Conservation (phyloP, 2,329 filamentous ascomycete species). For the Cladobotryum mycophilum region DNA sequence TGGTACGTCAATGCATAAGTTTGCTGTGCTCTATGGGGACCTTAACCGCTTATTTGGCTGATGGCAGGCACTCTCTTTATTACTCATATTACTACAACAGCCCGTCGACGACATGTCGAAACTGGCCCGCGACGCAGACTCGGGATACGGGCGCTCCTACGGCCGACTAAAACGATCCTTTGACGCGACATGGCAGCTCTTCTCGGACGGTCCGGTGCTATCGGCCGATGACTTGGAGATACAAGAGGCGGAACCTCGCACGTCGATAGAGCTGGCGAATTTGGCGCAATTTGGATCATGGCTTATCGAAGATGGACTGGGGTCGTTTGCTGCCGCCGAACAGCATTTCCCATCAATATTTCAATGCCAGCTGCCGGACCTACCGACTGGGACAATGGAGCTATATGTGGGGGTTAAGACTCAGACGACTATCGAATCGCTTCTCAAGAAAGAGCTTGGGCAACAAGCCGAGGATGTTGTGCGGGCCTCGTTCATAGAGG, state of each 20-base stretch:
- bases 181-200: conserved; percentile 28
- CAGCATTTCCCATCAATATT: conserved; percentile 40
- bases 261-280: conserved; percentile 41
- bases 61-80: conserved; percentile 31
- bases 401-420: conserved; percentile 43
- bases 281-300: conserved; percentile 41
- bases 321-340: conserved; percentile 37
- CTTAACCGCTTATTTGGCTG: not conserved
- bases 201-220: conserved; percentile 27
- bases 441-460: conserved; percentile 44
- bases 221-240: conserved; percentile 29
- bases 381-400: conserved; percentile 36
- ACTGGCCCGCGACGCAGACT: conserved; percentile 26
- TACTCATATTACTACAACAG: conserved; percentile 32
- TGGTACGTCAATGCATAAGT: conserved; percentile 27
- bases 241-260: conserved; percentile 25
- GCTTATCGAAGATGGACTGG: conserved; percentile 31
- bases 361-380: conserved; percentile 39
- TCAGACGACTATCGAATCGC: conserved; percentile 46
- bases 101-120: conserved; percentile 31
- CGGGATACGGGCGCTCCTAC: conserved; percentile 29
- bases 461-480: conserved; percentile 46
- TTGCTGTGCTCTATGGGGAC: not conserved
- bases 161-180: conserved; percentile 27
- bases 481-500: conserved; percentile 48